A percentile compares a stretch with the other conserved stretches of the same genome.
These are phyloP conservation scores for Codiaeum variegatum DNA, from an alignment of 441 rosid species.

Conservation along the genomic window DNA sequence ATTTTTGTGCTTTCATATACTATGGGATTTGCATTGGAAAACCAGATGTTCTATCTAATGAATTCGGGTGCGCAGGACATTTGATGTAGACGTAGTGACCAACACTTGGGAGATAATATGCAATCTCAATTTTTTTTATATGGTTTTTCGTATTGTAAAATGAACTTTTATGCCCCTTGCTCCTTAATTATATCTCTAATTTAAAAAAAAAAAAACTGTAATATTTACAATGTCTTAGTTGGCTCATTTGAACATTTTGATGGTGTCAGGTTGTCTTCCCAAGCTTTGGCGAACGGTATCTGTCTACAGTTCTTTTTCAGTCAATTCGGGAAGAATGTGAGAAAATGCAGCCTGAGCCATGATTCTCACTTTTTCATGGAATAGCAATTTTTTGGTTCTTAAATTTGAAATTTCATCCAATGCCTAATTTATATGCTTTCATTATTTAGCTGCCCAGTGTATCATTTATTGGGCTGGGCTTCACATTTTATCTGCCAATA, in stretches of 20 bases:
- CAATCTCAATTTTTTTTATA: not conserved
- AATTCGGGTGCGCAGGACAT: not conserved
- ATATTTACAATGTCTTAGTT: not conserved
- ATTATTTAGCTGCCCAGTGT: not conserved
- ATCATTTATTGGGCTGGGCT: constrained; percentile 1
- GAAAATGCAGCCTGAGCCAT: constrained; percentile 82
- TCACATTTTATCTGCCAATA: not conserved
- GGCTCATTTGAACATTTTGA: not conserved
- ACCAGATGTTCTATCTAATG: not conserved
- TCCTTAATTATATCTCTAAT: not conserved
- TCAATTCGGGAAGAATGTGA: constrained; percentile 86
- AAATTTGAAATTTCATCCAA: not conserved
- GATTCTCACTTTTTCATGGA: constrained; percentile 19
- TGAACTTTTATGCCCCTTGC: not conserved
- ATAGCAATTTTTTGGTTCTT: not conserved
- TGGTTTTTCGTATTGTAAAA: not conserved
- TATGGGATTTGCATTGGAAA: not conserved
- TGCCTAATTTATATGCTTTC: not conserved
- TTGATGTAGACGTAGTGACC: too few relatives aligned
- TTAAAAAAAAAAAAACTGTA: not conserved
- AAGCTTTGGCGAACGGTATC: constrained; percentile 90
- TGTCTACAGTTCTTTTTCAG: constrained; percentile 81
- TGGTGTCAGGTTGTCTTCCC: constrained; percentile 79
- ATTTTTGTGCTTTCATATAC: not conserved
- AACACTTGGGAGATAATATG: not conserved